A percentile compares a stretch with the other conserved stretches of the same genome.
These are phyloP conservation scores for Berkeleyomyces basicola DNA, from an alignment of 2,329 filamentous ascomycete species.

Conservation along the genomic window DNA sequence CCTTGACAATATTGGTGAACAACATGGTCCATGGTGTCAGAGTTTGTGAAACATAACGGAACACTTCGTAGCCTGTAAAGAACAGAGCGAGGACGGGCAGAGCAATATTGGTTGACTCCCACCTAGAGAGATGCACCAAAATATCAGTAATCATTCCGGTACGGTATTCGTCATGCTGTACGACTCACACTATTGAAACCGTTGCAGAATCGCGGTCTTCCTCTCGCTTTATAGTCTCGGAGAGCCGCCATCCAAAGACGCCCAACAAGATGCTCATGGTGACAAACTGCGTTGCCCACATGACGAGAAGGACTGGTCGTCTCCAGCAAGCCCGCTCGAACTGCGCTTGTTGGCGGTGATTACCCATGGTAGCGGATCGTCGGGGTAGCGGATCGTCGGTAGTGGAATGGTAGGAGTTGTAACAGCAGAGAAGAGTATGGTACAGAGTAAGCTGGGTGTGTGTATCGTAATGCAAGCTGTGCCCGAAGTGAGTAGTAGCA, in stretches of 20 bases:
- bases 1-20: slow-evolving; percentile 33
- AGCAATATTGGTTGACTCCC: slow-evolving; percentile 36
- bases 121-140: slow-evolving; percentile 22
- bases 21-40: slow-evolving; percentile 39
- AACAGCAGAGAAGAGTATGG: neutral
- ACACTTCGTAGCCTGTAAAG: slow-evolving; percentile 31
- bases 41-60: slow-evolving; percentile 29
- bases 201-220: neutral
- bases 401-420: neutral
- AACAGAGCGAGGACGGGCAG: slow-evolving; percentile 31
- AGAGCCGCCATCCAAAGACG: slow-evolving; percentile 36
- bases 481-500: no score
- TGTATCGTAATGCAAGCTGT: no score
- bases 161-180: no score
- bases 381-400: neutral
- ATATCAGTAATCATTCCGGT: neutral
- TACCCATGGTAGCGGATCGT: neutral
- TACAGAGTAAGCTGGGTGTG: no score
- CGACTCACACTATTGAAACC: slow-evolving; percentile 9
- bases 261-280: slow-evolving; percentile 32
- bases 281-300: slow-evolving; percentile 32
- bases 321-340: slow-evolving; percentile 37
- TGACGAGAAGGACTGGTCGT: slow-evolving; percentile 29
- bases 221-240: slow-evolving; percentile 13
- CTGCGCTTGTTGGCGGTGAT: slow-evolving; percentile 33